Conservation (phyloP, 495 filamentous ascomycete genomes). For the Tuber magnatum region DNA sequence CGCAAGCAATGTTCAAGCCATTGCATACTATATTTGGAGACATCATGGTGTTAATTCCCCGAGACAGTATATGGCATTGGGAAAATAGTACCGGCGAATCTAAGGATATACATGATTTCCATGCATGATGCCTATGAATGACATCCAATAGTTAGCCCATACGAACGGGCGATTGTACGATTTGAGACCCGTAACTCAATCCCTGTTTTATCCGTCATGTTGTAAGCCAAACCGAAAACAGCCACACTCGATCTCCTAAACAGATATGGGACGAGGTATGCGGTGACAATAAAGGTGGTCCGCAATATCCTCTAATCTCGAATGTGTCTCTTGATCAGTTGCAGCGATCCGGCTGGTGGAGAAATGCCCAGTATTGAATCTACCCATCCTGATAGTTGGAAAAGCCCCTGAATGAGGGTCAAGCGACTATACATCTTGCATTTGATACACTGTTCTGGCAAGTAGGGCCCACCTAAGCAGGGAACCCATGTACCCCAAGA, state of each 20-base stretch:
- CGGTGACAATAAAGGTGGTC: not conserved
- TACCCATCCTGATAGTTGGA: not conserved
- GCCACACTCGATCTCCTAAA: not conserved
- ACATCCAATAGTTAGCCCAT: not conserved
- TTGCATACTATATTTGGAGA: not conserved
- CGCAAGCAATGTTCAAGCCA: not conserved
- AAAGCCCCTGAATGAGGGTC: not conserved
- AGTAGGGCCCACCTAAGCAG: not conserved
- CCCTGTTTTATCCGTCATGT: not conserved
- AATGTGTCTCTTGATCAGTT: not conserved
- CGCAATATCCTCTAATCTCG: not conserved
- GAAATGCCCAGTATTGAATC: not conserved
- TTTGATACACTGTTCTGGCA: not conserved
- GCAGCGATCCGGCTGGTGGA: not conserved
- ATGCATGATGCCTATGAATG: too few species aligned
- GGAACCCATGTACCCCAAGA: not conserved
- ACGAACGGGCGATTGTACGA: rapidly evolving
- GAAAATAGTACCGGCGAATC: not conserved
- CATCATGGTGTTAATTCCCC: not conserved
- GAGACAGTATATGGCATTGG: not conserved
- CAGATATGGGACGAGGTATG: not conserved
- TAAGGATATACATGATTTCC: not conserved
- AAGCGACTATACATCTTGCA: not conserved
- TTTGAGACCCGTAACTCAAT: not conserved
- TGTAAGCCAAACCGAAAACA: not conserved